phyloP scores from a whole-genome alignment of 163 green algal species.

The Smithsoniella earleae region DNA sequence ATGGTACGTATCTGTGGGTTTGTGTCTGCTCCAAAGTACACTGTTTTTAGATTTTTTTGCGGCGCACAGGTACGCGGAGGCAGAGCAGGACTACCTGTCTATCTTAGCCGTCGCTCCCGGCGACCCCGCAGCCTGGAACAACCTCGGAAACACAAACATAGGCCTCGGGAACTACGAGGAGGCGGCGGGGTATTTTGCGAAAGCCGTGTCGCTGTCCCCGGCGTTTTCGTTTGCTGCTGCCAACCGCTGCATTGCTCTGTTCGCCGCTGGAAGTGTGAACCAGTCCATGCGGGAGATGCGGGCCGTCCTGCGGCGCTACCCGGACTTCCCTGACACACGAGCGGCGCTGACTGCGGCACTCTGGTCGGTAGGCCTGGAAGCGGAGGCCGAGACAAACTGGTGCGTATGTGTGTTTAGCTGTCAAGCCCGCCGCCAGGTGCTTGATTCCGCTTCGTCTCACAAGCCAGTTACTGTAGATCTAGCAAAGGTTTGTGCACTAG shows the following conservation, averaged over 20 bases:
- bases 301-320: slow-evolving; percentile 71
- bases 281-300: slow-evolving; percentile 49
- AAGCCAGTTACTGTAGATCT: no score
- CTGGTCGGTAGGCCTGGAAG: slow-evolving; percentile 71
- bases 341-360: slow-evolving; percentile 75
- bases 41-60: no score
- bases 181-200: slow-evolving; percentile 58
- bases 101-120: slow-evolving; percentile 57
- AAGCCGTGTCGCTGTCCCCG: slow-evolving; percentile 55
- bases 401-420: no score
- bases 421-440: no score
- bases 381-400: slow-evolving; percentile 73
- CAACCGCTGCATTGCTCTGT: slow-evolving; percentile 45
- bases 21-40: no score
- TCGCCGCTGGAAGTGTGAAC: slow-evolving; percentile 11
- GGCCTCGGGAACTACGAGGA: slow-evolving; percentile 44
- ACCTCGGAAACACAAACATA: slow-evolving; percentile 66
- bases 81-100: slow-evolving; percentile 65
- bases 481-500: no score
- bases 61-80: slow-evolving; percentile 55
- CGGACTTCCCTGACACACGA: slow-evolving; percentile 74
- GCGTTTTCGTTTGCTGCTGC: slow-evolving; percentile 71
- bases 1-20: no score
- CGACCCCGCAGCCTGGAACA: slow-evolving; percentile 77
- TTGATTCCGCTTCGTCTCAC: no score